A percentile compares a stretch with the other conserved stretches of the same genome.
phyloP scores from a whole-genome alignment of 306 rosid species.

The Abrus pulchellus region DNA sequence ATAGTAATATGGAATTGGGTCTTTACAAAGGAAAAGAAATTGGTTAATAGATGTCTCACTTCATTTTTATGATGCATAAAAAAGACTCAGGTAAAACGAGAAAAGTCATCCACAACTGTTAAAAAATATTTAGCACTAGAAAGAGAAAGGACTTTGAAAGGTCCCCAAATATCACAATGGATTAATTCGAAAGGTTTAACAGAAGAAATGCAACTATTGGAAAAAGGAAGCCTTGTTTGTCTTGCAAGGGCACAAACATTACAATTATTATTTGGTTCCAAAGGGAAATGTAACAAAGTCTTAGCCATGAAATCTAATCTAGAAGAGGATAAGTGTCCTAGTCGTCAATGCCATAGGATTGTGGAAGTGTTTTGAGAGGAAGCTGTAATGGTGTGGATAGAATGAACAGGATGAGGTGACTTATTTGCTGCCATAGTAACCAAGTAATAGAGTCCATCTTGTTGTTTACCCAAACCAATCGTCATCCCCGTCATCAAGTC shows the following conservation, averaged over 20 bases:
- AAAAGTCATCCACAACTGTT: background rate
- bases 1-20: background rate
- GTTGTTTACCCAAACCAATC: background rate
- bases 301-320: background rate
- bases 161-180: background rate
- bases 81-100: background rate
- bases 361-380: no score
- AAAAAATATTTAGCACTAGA: background rate
- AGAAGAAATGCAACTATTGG: background rate
- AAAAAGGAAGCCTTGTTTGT: background rate
- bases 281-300: background rate
- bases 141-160: background rate
- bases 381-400: background rate
- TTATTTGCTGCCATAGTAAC: background rate
- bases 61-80: background rate
- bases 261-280: background rate
- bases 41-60: background rate
- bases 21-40: background rate
- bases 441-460: background rate
- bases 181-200: background rate
- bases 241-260: background rate
- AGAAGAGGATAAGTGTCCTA: background rate
- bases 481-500: constrained; percentile 12
- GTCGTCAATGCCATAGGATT: background rate
- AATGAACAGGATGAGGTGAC: background rate